These are phyloP conservation scores for Candida fluviatilis DNA, from an alignment of 805 yeast species.

Conservation along the genomic window DNA sequence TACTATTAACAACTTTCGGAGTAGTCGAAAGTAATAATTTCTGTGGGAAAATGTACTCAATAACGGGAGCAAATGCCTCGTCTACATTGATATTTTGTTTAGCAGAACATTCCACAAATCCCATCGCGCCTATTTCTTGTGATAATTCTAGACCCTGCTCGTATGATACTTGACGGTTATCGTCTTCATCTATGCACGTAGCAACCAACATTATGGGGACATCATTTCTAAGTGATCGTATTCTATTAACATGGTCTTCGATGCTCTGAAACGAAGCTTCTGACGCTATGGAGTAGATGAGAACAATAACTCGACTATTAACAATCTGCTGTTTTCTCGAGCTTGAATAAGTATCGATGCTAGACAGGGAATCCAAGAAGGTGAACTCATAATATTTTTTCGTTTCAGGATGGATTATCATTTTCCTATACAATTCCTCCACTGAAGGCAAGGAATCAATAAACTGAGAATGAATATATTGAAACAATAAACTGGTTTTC, in stretches of 20 bases:
- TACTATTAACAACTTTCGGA: not conserved
- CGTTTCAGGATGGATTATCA: slow-evolving; percentile 8
- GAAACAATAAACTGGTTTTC: slow-evolving; percentile 23
- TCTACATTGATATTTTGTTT: slow-evolving; percentile 15
- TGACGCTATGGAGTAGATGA: slow-evolving; percentile 26
- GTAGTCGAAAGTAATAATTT: not conserved
- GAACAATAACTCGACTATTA: slow-evolving; percentile 27
- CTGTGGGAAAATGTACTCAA: not conserved
- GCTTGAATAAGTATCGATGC: slow-evolving; percentile 23
- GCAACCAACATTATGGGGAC: slow-evolving; percentile 28
- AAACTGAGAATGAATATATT: slow-evolving; percentile 18
- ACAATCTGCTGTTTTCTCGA: slow-evolving; percentile 22
- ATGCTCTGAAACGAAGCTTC: slow-evolving; percentile 23
- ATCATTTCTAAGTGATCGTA: slow-evolving; percentile 16
- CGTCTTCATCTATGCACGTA: slow-evolving; percentile 22
- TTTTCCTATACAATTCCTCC: slow-evolving; percentile 24
- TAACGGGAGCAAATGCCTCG: slow-evolving; percentile 26
- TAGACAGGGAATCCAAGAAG: slow-evolving; percentile 27
- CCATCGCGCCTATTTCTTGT: slow-evolving; percentile 20
- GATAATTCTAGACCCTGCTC: slow-evolving; percentile 30
- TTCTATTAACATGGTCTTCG: slow-evolving; percentile 24
- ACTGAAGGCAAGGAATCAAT: slow-evolving; percentile 16
- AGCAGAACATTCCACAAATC: slow-evolving; percentile 26
- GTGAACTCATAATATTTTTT: slow-evolving; percentile 21
- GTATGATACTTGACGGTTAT: slow-evolving; percentile 22